Base-by-base conservation (phyloP, 257 asterid genomes). In the Gardenia jasminoides region DNA sequence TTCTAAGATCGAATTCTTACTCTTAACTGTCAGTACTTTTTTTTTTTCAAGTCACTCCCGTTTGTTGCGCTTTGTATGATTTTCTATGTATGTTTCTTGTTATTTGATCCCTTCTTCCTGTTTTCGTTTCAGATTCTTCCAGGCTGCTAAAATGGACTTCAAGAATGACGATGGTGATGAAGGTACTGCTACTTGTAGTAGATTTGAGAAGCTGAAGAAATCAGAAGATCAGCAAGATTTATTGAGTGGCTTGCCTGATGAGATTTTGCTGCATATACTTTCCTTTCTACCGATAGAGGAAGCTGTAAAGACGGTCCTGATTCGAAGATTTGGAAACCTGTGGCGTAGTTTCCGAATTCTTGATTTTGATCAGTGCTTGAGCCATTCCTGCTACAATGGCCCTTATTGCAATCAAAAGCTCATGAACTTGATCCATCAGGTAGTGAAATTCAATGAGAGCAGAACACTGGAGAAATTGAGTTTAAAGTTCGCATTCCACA, bases 171-270 rank as follows among this genome's bases (percentile, higher is more conserved):
- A 46, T 5, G 0, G 0, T 16, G 19, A 70, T 22, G 31, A 59
- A 24, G 66, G n/a, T 59, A 15, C 56, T 50, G 41, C 41, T 2
- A 13, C 56, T 50, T 50, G 56, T 50, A 50, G 20, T 15, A 56
- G 62, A 4, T 20, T 56, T 19, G 26, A 20, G 62, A 59, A n/a
- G 31, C 66, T 4, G 10, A 24, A 11, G 66, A 67, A 31, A 30
- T 70, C 74, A 30, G 74, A 70, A 41, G 74, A 39, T 9, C 30
- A 70, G 20, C 39, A 75, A 54, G 88, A 84, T 78, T 66, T 26
- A 9, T 17, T 82, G 5, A 84, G 81, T 68, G 82, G 36, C 50
- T 76, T 87, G 56, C 88, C 85, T 6, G 88, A 82, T 75, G 67
- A 48, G 3, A 80, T 87, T 46, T 83, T 87, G 39, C 33, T 76